Percentiles rank a stretch among this genome's conserved stretches.
Evolutionary conservation across 2,329 filamentous ascomycete genomes (phyloP).

Genomic region (Neopestalotiopsis clavispora): DNA sequence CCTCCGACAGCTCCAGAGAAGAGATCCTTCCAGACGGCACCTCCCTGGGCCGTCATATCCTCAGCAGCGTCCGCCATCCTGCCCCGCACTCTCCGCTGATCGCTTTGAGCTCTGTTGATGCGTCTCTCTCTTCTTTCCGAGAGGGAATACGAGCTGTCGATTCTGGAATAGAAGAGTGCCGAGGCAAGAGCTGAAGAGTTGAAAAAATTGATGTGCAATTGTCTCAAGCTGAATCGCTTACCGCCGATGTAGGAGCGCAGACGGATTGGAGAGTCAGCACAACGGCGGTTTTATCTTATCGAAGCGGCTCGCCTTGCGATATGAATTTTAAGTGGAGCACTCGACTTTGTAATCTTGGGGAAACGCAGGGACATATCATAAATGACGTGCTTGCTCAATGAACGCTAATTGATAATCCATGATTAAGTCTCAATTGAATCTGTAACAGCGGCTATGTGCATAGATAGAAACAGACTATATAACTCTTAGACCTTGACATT

Average conservation of each 20-base stretch:
- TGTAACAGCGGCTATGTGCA: background rate
- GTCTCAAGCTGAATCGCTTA: background rate
- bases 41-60: constrained; percentile 36
- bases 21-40: constrained; percentile 77
- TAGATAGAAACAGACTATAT: background rate
- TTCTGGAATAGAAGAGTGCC: background rate
- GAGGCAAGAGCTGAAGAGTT: background rate
- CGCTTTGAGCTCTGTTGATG: background rate
- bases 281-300: constrained; percentile 2
- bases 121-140: background rate
- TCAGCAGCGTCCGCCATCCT: constrained; percentile 38
- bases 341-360: background rate
- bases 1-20: constrained; percentile 90
- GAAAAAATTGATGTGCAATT: background rate
- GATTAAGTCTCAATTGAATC: background rate
- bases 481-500: background rate
- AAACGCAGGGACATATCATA: constrained; percentile 6
- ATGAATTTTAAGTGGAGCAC: constrained; percentile 7
- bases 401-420: background rate
- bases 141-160: background rate
- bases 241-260: constrained; percentile 9
- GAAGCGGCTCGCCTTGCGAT: background rate
- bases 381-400: constrained; percentile 10
- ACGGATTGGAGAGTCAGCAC: background rate
- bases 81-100: constrained; percentile 21